Evolutionary conservation across 345 rosid genomes (phyloP).

Genomic region (Xanthoceras sorbifolium): DNA sequence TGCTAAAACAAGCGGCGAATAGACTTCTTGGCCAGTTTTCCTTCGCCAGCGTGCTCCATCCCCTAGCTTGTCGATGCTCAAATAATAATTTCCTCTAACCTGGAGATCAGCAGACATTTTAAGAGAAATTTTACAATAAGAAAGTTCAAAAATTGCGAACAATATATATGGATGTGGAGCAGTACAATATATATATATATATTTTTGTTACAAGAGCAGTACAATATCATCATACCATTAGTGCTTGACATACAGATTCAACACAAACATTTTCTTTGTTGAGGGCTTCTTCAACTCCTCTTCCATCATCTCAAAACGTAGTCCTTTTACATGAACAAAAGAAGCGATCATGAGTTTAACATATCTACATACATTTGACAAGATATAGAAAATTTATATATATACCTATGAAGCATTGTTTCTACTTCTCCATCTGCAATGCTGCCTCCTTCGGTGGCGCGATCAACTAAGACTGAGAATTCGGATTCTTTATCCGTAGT

Average conservation of each 20-base stretch:
- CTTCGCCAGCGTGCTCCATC: slow-evolving; percentile 76
- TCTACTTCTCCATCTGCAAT: slow-evolving; percentile 79
- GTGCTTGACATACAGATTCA: slow-evolving; percentile 49
- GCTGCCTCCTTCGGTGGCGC: slow-evolving; percentile 81
- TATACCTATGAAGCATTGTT: slow-evolving; percentile 94
- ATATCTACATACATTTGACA: not conserved
- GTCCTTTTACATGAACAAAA: slow-evolving; percentile 41
- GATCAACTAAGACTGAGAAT: slow-evolving; percentile 79
- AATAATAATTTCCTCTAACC: slow-evolving; percentile 75
- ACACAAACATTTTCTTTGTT: slow-evolving; percentile 53
- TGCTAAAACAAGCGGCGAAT: slow-evolving; percentile 75
- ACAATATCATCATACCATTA: slow-evolving; percentile 70
- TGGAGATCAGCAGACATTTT: slow-evolving; percentile 21
- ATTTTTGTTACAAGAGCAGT: too few relatives aligned
- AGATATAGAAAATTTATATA: too few relatives aligned
- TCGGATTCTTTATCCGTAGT: slow-evolving; percentile 57
- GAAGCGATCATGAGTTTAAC: slow-evolving; percentile 19
- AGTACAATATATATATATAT: too few relatives aligned
- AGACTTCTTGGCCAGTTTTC: slow-evolving; percentile 74
- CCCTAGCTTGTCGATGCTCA: slow-evolving; percentile 56
- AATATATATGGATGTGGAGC: not conserved
- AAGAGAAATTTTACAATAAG: not conserved
- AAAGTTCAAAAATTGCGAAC: not conserved
- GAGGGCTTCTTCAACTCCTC: slow-evolving; percentile 78
- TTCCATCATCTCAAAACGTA: slow-evolving; percentile 45